phyloP scores from a whole-genome alignment of 331 rosid species.

The Cydonia oblonga region DNA sequence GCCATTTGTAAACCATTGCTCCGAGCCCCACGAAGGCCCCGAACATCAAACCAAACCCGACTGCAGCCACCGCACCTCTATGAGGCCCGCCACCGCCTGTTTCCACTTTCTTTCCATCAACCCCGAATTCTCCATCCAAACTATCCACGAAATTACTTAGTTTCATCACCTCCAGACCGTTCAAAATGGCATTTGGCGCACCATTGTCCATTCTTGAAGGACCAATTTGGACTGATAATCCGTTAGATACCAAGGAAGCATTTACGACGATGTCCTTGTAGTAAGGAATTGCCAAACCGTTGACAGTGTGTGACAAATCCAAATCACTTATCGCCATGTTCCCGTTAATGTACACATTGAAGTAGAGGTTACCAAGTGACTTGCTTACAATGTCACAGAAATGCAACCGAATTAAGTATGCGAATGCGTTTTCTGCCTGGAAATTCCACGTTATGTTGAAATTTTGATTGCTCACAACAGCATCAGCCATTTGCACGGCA shows the following conservation, averaged over 20 bases:
- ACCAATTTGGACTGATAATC: conserved; percentile 18
- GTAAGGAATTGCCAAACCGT: conserved; percentile 16
- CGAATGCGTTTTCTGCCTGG: neutral
- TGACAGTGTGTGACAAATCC: conserved; percentile 22
- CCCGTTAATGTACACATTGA: conserved; percentile 27
- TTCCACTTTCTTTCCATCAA: conserved; percentile 13
- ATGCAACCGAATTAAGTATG: conserved; percentile 19
- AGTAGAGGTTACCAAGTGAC: conserved; percentile 13
- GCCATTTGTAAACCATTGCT: conserved; percentile 36
- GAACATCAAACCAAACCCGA: conserved; percentile 32
- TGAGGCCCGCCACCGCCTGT: neutral
- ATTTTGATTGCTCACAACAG: conserved; percentile 7
- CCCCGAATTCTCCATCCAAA: conserved; percentile 33
- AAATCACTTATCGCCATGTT: conserved; percentile 18
- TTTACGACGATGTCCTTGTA: conserved; percentile 30
- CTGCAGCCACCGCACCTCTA: conserved; percentile 29
- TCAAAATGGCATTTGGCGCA: conserved; percentile 21
- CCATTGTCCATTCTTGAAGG: conserved; percentile 18
- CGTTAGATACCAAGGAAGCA: conserved; percentile 5
- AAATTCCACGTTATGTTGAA: conserved; percentile 32
- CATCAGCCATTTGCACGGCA: conserved; percentile 15
- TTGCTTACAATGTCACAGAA: conserved; percentile 36
- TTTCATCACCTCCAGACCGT: conserved; percentile 31
- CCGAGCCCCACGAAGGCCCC: conserved; percentile 36
- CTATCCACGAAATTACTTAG: conserved; percentile 28